Conservation (phyloP, 805 yeast genomes). For the Pichia deserticola region DNA sequence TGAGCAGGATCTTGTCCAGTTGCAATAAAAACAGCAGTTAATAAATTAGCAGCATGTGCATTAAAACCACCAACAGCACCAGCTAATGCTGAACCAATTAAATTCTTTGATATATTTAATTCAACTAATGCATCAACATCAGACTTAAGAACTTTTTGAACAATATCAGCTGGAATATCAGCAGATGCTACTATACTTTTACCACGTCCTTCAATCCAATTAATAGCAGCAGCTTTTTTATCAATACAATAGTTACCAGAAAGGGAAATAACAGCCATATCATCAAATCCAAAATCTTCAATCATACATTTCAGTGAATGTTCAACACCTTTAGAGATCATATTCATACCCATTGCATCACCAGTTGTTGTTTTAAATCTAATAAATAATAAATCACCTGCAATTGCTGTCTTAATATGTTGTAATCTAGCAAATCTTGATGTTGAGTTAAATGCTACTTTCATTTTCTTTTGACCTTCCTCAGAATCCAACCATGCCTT, state of each 20-base stretch:
- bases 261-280: constrained; percentile 86
- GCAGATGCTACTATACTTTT: constrained; percentile 97
- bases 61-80: constrained; percentile 97
- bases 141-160: constrained; percentile 76
- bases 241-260: constrained; percentile 98
- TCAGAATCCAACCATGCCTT: constrained; percentile 93
- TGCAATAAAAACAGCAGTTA: constrained; percentile 90
- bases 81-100: constrained; percentile 97
- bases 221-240: constrained; percentile 95
- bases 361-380: constrained; percentile 98
- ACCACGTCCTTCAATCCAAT: constrained; percentile 99
- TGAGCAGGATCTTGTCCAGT: constrained; percentile 99
- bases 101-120: constrained; percentile 79
- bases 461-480: constrained; percentile 78
- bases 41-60: constrained; percentile 95
- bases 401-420: constrained; percentile 85
- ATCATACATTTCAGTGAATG: constrained; percentile 75
- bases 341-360: constrained; percentile 99
- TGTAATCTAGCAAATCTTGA: constrained; percentile 95
- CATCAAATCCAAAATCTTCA: constrained; percentile 84
- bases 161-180: constrained; percentile 74
- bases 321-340: constrained; percentile 98
- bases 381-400: constrained; percentile 82
- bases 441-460: constrained; percentile 90
- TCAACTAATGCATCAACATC: constrained; percentile 90